These are phyloP conservation scores for Saccharomycopsis synnaedendra DNA, from an alignment of 805 yeast genomes.

Conservation along the genomic window DNA sequence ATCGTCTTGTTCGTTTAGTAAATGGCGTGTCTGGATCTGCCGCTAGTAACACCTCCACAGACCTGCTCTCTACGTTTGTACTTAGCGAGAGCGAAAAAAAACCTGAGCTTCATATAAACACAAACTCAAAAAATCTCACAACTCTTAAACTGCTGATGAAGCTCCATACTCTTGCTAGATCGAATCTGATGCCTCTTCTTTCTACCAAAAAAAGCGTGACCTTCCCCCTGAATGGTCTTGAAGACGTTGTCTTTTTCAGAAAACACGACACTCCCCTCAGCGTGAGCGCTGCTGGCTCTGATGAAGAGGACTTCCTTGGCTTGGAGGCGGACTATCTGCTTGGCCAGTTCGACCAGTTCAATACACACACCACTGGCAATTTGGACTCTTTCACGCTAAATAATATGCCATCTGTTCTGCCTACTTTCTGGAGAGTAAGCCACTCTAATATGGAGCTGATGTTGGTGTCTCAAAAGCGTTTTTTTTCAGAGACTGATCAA, in stretches of 20 bases:
- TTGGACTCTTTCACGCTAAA: neutral
- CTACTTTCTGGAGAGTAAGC: constrained; percentile 3
- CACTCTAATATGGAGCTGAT: constrained; percentile 2
- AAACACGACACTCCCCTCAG: constrained; percentile 15
- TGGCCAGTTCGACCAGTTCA: neutral
- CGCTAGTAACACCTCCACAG: constrained; percentile 1
- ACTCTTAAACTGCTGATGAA: too few relatives aligned
- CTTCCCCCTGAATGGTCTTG: constrained; percentile 13
- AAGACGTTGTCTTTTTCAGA: constrained; percentile 15
- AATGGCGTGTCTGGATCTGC: neutral
- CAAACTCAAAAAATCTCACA: too few relatives aligned
- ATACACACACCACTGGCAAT: neutral
- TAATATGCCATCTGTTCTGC: neutral
- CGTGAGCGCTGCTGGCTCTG: constrained; percentile 11
- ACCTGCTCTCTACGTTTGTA: constrained; percentile 10
- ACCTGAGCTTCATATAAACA: neutral
- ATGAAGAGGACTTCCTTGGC: constrained; percentile 11
- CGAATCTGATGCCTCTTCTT: constrained; percentile 13
- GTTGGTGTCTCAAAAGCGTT: neutral
- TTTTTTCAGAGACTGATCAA: neutral
- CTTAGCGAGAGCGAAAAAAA: neutral
- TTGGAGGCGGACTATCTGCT: constrained; percentile 4
- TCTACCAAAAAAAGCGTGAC: constrained; percentile 12
- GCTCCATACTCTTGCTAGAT: constrained; percentile 1
- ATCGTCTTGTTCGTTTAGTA: neutral